phyloP scores from a whole-genome alignment of 2,329 filamentous ascomycete genomes.

The Sclerotinia minor region DNA sequence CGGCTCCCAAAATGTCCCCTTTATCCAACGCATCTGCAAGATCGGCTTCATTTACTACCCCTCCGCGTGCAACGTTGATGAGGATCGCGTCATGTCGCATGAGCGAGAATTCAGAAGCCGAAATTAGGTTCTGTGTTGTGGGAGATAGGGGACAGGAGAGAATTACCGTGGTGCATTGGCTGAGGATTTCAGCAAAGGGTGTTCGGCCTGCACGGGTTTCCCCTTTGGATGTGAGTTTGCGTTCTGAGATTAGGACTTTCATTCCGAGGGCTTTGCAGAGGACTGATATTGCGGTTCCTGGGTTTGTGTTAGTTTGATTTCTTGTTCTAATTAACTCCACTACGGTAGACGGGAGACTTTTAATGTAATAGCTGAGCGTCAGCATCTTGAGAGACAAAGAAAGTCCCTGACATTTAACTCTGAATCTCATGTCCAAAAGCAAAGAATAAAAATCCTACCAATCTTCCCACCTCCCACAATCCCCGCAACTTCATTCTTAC shows the following conservation, averaged over 20 bases:
- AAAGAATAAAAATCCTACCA: not conserved
- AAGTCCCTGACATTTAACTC: too few species aligned
- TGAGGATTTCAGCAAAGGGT: not conserved
- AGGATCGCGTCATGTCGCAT: conserved; percentile 8
- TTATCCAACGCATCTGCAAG: not conserved
- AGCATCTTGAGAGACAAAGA: not conserved
- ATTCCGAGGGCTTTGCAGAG: conserved; percentile 10
- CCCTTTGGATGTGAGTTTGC: not conserved
- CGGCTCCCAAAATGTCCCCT: conserved; percentile 4
- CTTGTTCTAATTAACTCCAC: not conserved
- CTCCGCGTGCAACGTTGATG: not conserved
- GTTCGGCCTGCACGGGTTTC: not conserved
- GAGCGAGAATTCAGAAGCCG: not conserved
- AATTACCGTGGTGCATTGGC: not conserved
- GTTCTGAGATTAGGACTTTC: not conserved
- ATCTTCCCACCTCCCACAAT: conserved; percentile 9
- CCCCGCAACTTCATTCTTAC: not conserved
- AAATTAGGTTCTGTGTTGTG: not conserved
- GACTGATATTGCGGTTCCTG: not conserved
- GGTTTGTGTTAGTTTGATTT: not conserved
- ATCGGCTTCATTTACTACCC: conserved; percentile 2
- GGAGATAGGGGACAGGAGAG: not conserved
- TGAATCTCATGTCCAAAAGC: not conserved
- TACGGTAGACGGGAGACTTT: not conserved
- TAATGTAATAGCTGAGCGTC: not conserved